A percentile compares a stretch with the other conserved stretches of the same genome.
These are phyloP conservation scores for Colletotrichum sp. DNA, from an alignment of 2,329 filamentous ascomycete genomes.

Conservation along the genomic window DNA sequence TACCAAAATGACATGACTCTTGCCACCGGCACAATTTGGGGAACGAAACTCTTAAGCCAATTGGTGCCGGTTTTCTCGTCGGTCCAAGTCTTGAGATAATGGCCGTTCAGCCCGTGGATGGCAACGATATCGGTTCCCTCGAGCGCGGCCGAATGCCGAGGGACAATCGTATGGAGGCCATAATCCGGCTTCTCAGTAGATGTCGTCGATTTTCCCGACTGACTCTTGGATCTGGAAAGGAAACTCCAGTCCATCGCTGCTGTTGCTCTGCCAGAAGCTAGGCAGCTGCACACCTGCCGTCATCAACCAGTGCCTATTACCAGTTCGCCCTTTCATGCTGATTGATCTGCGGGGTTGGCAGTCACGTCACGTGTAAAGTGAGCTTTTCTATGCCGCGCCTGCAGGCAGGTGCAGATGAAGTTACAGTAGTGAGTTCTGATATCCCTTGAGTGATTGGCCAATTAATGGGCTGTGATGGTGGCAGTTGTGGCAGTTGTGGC, in stretches of 20 bases:
- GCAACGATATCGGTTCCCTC: not conserved
- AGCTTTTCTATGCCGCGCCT: not conserved
- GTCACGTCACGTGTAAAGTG: not conserved
- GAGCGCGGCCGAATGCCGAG: not conserved
- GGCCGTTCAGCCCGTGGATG: not conserved
- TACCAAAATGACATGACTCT: not conserved
- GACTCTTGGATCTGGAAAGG: not conserved
- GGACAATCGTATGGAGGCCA: not conserved
- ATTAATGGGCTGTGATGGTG: not conserved
- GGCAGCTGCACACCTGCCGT: not conserved
- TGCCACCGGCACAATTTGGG: not conserved
- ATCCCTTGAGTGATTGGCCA: rapidly evolving
- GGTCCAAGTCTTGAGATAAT: not conserved
- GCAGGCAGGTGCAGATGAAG: not conserved
- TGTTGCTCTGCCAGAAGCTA: not conserved
- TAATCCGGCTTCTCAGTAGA: not conserved
- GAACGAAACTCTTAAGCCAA: not conserved
- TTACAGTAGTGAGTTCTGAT: not conserved
- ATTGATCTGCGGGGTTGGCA: not conserved
- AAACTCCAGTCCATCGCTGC: not conserved
- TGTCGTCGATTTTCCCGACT: not conserved
- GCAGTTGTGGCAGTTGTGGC: not conserved
- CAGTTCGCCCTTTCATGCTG: not conserved
- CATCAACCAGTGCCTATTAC: not conserved
- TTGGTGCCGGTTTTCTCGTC: not conserved